phyloP scores from a whole-genome alignment of 176 grass and related monocot genomes.

The Phoenix roebelenii region DNA sequence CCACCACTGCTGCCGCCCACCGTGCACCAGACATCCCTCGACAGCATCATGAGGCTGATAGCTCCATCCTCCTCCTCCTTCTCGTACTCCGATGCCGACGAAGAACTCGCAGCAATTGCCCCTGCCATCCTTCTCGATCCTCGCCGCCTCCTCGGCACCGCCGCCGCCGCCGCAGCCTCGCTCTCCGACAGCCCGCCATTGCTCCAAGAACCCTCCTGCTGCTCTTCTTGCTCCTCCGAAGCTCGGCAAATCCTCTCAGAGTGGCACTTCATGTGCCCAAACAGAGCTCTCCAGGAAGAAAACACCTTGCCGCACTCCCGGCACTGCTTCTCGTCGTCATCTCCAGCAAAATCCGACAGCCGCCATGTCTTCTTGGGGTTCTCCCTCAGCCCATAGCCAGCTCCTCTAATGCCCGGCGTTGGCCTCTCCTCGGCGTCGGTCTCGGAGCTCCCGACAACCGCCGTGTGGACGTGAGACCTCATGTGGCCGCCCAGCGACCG shows the following conservation, averaged over 20 bases:
- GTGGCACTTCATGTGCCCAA: neutral
- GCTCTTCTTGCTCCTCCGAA: slow-evolving; percentile 8
- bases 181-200: neutral
- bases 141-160: slow-evolving; percentile 22
- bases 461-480: slow-evolving; percentile 23
- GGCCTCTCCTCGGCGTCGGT: no score
- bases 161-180: neutral
- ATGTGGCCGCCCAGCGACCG: slow-evolving; percentile 48
- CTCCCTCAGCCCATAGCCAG: slow-evolving; percentile 7
- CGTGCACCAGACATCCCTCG: slow-evolving; percentile 15
- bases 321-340: neutral
- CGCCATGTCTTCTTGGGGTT: neutral
- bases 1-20: neutral
- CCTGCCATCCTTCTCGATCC: slow-evolving; percentile 10
- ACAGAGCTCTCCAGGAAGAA: slow-evolving; percentile 12
- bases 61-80: slow-evolving; percentile 29
- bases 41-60: slow-evolving; percentile 14
- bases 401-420: neutral
- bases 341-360: slow-evolving; percentile 7
- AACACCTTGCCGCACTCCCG: slow-evolving; percentile 24
- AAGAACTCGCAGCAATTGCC: neutral
- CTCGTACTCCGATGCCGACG: neutral
- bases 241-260: slow-evolving; percentile 13
- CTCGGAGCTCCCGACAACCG: no score
- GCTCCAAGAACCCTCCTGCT: slow-evolving; percentile 2